These are phyloP conservation scores for Botrytis porri DNA, from an alignment of 2,329 filamentous ascomycete genomes.

Conservation along the genomic window DNA sequence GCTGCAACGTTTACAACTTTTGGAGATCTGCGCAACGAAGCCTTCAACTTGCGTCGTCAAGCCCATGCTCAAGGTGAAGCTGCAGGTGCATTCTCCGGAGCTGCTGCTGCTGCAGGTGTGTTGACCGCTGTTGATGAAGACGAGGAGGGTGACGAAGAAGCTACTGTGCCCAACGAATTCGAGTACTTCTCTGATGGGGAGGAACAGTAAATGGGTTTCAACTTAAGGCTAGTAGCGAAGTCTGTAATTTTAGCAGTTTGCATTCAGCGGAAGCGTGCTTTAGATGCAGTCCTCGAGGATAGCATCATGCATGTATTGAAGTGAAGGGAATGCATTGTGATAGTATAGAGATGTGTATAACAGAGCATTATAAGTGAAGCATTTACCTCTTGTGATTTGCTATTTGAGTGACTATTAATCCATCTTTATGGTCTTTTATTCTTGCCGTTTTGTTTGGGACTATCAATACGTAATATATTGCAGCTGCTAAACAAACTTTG, in stretches of 20 bases:
- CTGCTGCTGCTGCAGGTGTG: slow-evolving; percentile 73
- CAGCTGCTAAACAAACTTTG: neutral
- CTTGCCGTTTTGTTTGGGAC: neutral
- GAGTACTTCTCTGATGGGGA: slow-evolving; percentile 63
- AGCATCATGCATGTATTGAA: slow-evolving; percentile 5
- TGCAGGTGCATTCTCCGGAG: slow-evolving; percentile 43
- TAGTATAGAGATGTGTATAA: slow-evolving; percentile 19
- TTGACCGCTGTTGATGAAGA: slow-evolving; percentile 88
- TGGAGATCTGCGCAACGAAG: slow-evolving; percentile 34
- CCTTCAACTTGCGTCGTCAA: slow-evolving; percentile 43
- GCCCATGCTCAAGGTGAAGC: slow-evolving; percentile 38
- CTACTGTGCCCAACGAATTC: slow-evolving; percentile 67
- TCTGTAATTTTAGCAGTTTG: slow-evolving; percentile 16
- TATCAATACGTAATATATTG: neutral
- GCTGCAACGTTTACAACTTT: slow-evolving; percentile 46
- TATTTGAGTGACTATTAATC: neutral
- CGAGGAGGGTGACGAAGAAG: slow-evolving; percentile 69
- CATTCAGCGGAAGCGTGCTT: slow-evolving; percentile 12
- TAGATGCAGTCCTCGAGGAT: neutral
- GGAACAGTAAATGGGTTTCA: slow-evolving; percentile 26
- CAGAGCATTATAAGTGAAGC: slow-evolving; percentile 9
- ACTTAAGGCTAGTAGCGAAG: neutral
- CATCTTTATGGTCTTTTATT: neutral
- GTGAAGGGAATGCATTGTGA: slow-evolving; percentile 1
- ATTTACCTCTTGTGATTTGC: neutral